A percentile compares a stretch with the other conserved stretches of the same genome.
These are phyloP conservation scores for Ehretia macrophylla DNA, from an alignment of 257 asterid species.

Conservation along the genomic window DNA sequence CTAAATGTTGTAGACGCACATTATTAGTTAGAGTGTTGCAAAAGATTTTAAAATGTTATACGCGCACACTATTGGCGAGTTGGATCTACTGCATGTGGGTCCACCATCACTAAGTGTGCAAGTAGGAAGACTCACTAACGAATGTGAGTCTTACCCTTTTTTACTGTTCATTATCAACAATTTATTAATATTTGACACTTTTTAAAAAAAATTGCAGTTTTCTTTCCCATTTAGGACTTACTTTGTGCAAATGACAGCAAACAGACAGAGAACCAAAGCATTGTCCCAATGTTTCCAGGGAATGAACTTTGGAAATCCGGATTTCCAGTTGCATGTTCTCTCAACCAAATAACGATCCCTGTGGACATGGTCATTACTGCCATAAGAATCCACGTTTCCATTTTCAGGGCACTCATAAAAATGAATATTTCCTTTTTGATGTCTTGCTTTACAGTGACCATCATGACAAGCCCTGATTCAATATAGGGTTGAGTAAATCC, in stretches of 20 bases:
- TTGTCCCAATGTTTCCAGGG: constrained; percentile 28
- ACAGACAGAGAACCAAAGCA: constrained; percentile 65
- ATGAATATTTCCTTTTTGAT: constrained; percentile 25
- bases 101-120: too few relatives aligned
- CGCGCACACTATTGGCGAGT: too few relatives aligned
- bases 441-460: constrained; percentile 35
- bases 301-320: constrained; percentile 33
- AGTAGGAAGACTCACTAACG: too few relatives aligned
- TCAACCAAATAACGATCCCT: constrained; percentile 46
- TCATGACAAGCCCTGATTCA: constrained; percentile 57
- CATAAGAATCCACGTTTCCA: constrained; percentile 46
- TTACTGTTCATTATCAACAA: too few relatives aligned
- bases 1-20: too few relatives aligned
- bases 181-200: too few relatives aligned
- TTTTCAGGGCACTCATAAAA: constrained; percentile 40
- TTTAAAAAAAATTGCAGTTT: too few relatives aligned
- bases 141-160: too few relatives aligned
- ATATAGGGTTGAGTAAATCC: constrained; percentile 62
- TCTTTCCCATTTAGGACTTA: too few relatives aligned
- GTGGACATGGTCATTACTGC: constrained; percentile 34
- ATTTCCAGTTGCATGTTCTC: constrained; percentile 40
- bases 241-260: constrained; percentile 47
- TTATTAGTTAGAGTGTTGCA: too few relatives aligned
- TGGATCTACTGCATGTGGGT: too few relatives aligned
- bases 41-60: too few relatives aligned